Evolutionary conservation across 331 rosid genomes (phyloP).

Genomic region (Malus hybrid): DNA sequence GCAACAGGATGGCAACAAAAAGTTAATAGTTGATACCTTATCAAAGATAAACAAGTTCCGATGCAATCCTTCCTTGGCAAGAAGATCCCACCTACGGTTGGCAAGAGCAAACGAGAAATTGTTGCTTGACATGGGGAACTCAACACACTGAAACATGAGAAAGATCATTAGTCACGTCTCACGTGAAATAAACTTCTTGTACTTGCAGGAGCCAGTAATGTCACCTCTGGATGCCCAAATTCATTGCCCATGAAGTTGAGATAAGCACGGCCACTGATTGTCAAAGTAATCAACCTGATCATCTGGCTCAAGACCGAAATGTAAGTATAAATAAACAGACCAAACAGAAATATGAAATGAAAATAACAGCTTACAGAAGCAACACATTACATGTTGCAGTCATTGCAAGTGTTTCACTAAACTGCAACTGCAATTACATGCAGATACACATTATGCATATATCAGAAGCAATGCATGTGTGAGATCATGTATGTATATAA

Average conservation of each 20-base stretch:
- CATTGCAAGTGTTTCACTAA: neutral
- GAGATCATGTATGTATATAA: neutral
- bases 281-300: slow-evolving; percentile 74
- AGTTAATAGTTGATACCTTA: slow-evolving; percentile 37
- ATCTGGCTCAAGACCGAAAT: slow-evolving; percentile 38
- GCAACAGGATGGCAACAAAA: neutral
- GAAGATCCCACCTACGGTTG: slow-evolving; percentile 80
- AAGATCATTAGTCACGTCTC: slow-evolving; percentile 18
- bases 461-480: neutral
- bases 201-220: slow-evolving; percentile 5
- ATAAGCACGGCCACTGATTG: slow-evolving; percentile 76
- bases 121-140: slow-evolving; percentile 81
- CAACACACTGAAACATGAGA: slow-evolving; percentile 60
- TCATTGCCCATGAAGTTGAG: slow-evolving; percentile 98
- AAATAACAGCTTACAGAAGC: neutral
- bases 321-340: slow-evolving; percentile 4
- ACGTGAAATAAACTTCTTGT: slow-evolving; percentile 1
- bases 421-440: neutral
- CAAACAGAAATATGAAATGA: neutral
- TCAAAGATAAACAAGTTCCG: slow-evolving; percentile 58
- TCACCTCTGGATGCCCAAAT: slow-evolving; percentile 94
- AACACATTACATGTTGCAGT: neutral
- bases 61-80: slow-evolving; percentile 48
- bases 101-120: slow-evolving; percentile 73
- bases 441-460: neutral